Percentiles rank a stretch among this genome's conserved stretches.
Conservation (phyloP, 495 filamentous ascomycete genomes). For the Cladorrhinum samala region DNA sequence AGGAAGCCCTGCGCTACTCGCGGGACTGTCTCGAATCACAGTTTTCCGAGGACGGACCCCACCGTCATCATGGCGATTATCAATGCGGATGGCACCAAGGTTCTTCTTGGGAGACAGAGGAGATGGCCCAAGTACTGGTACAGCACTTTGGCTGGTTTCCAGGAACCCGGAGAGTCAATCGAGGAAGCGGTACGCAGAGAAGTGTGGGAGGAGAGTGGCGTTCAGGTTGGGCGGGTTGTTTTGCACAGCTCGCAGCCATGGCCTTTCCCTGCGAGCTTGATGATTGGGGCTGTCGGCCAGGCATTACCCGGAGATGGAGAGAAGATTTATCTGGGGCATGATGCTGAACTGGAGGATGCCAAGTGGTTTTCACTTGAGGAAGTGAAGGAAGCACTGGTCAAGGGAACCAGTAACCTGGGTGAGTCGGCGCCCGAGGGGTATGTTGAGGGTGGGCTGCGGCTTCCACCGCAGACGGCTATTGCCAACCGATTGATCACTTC, state of each 20-base stretch:
- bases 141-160: constrained; percentile 86
- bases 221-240: constrained; percentile 76
- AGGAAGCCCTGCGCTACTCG: constrained; percentile 71
- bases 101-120: constrained; percentile 81
- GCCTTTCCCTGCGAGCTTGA: constrained; percentile 66
- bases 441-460: constrained; percentile 61
- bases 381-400: constrained; percentile 54
- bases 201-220: constrained; percentile 92
- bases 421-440: constrained; percentile 57
- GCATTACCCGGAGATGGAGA: constrained; percentile 71
- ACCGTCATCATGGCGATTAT: constrained; percentile 93
- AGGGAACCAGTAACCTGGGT: constrained; percentile 60
- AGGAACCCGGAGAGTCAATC: constrained; percentile 89
- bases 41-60: constrained; percentile 91
- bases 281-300: constrained; percentile 93
- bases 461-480: constrained; percentile 74
- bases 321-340: constrained; percentile 73
- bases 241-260: constrained; percentile 87
- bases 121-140: constrained; percentile 83
- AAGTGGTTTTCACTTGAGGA: constrained; percentile 76
- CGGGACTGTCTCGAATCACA: constrained; percentile 70
- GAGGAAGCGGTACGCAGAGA: constrained; percentile 94
- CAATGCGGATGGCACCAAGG: constrained; percentile 60
- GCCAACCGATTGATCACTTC: constrained; percentile 62
- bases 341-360: constrained; percentile 85